phyloP scores from a whole-genome alignment of 108 stramenopile genomes.

The Fistulifera pelliculosa region DNA sequence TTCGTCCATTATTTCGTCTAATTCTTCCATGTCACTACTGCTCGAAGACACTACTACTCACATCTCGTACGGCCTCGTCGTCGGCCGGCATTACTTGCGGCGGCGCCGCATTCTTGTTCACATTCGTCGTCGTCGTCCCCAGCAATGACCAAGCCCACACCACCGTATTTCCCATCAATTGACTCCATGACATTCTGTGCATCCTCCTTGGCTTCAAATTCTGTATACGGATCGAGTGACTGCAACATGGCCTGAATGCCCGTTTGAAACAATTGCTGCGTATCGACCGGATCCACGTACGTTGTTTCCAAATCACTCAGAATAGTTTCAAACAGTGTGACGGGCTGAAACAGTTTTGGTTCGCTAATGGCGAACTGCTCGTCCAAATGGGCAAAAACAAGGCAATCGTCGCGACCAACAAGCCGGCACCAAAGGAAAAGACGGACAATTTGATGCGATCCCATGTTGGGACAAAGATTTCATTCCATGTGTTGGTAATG shows the following conservation, averaged over 20 bases:
- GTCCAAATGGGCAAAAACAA: too few species aligned
- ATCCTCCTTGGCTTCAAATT: conserved; percentile 78
- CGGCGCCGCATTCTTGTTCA: conserved; percentile 6
- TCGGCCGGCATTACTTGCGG: not conserved
- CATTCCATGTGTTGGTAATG: too few species aligned
- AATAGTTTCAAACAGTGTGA: conserved; percentile 80
- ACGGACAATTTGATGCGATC: too few species aligned
- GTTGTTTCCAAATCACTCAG: conserved; percentile 57
- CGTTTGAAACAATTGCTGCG: conserved; percentile 85
- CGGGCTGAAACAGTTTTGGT: conserved; percentile 30
- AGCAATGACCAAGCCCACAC: conserved; percentile 89
- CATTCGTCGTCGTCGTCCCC: conserved; percentile 27
- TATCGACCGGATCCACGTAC: conserved; percentile 83
- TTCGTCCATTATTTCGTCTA: conserved; percentile 3
- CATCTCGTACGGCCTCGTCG: conserved; percentile 2
- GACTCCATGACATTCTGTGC: conserved; percentile 76
- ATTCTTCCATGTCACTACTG: not conserved
- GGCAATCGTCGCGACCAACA: too few species aligned
- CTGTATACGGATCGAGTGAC: conserved; percentile 93
- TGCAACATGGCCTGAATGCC: conserved; percentile 89
- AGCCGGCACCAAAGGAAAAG: too few species aligned
- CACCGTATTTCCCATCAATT: conserved; percentile 85
- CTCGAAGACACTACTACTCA: not conserved
- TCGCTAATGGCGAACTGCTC: too few species aligned
- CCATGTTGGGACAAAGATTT: too few species aligned